These are phyloP conservation scores for Simplicillium sp. DNA, from an alignment of 2,329 filamentous ascomycete species.

Conservation along the genomic window DNA sequence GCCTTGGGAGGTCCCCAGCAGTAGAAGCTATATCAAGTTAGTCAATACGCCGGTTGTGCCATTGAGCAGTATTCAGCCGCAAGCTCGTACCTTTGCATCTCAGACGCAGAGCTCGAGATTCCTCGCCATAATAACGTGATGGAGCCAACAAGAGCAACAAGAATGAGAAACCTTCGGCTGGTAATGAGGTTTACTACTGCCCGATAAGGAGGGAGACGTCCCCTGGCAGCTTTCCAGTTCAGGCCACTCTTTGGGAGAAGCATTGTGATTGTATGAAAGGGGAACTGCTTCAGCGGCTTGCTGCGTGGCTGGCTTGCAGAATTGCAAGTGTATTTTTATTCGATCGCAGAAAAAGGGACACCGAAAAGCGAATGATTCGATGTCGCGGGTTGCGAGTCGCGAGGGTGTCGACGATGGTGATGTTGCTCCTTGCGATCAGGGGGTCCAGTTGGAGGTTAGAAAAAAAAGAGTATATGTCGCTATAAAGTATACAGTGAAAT, in stretches of 20 bases:
- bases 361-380: too few species aligned
- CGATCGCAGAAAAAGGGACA: too few species aligned
- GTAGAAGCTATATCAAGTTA: conserved; percentile 61
- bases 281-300: not conserved
- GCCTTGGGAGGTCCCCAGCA: conserved; percentile 93
- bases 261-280: conserved; percentile 45
- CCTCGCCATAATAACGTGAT: conserved; percentile 82
- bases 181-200: conserved; percentile 63
- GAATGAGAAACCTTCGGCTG: conserved; percentile 67
- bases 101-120: conserved; percentile 67
- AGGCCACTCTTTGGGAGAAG: conserved; percentile 83
- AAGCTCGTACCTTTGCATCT: conserved; percentile 72
- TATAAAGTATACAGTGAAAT: too few species aligned
- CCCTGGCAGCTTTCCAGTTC: conserved; percentile 84
- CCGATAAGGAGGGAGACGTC: conserved; percentile 67
- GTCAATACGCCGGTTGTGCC: not conserved
- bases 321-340: too few species aligned
- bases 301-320: too few species aligned
- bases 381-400: too few species aligned
- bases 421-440: too few species aligned
- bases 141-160: conserved; percentile 59
- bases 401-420: too few species aligned
- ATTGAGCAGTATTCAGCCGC: not conserved
- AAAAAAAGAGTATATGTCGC: too few species aligned
- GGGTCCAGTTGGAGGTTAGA: too few species aligned